Evolutionary conservation across 352 stramenopile species (phyloP).

Genomic region (Phytophthora podocarpi): DNA sequence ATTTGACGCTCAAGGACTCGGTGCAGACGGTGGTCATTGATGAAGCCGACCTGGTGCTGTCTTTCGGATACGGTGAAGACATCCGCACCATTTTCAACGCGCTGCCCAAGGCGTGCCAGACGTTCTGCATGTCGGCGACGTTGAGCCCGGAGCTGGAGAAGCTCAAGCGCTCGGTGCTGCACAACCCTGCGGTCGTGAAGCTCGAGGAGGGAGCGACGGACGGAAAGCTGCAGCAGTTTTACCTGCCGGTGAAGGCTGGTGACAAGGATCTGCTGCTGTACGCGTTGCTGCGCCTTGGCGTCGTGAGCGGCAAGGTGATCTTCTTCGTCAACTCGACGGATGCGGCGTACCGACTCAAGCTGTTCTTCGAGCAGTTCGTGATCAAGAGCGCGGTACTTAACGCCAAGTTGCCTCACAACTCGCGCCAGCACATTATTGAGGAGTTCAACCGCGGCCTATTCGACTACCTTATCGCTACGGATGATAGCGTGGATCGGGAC

Average conservation of each 20-base stretch:
- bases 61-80: constrained; percentile 95
- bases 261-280: constrained; percentile 99
- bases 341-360: constrained; percentile 96
- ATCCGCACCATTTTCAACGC: constrained; percentile 93
- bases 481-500: constrained; percentile 94
- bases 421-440: constrained; percentile 96
- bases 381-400: constrained; percentile 99
- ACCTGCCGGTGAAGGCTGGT: constrained; percentile 80
- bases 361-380: constrained; percentile 99
- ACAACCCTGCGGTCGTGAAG: constrained; percentile 97
- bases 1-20: constrained; percentile 87
- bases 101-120: constrained; percentile 98
- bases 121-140: constrained; percentile 98
- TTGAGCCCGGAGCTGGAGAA: constrained; percentile 96
- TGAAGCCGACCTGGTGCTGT: constrained; percentile 98
- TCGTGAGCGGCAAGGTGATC: constrained; percentile 97
- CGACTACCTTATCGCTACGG: constrained; percentile 99
- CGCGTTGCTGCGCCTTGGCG: constrained; percentile 97
- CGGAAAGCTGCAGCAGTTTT: constrained; percentile 96
- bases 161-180: constrained; percentile 97
- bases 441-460: constrained; percentile 97
- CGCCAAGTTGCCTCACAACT: constrained; percentile 97
- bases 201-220: constrained; percentile 93
- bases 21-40: constrained; percentile 98
- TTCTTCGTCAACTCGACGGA: constrained; percentile 99